Base-by-base conservation (phyloP, 2,329 filamentous ascomycete species). In the Tolypocladium tropicale region DNA sequence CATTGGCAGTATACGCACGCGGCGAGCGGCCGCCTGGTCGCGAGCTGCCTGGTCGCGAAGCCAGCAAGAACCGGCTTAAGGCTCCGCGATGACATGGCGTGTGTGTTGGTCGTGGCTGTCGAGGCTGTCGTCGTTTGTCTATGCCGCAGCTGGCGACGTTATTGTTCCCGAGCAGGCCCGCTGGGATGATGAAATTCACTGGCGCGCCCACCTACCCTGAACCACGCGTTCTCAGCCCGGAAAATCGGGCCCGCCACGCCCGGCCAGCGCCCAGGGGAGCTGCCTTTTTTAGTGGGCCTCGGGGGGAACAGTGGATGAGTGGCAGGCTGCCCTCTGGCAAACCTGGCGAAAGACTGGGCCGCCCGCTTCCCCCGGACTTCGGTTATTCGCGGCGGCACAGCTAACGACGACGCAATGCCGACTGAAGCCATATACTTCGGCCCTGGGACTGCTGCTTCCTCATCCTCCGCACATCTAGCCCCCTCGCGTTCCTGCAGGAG, bases 1-100 rank as follows among this genome's bases (percentile, higher is more conserved):
- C 77, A 77, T 72, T 79, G 77, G 68, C 80, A 83, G 53, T 75
- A 58, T 16, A 77, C 46, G 46, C 79, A 82, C 53, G 73, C 62
- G 11, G 76, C 61, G 53, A 69, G 68, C 37, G 67, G 69, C 54
- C 66, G 71, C 23, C 41, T 32, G 37, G 43, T 18, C 25, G 61
- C 56, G 54, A 70, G 69, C 54, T 65, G 71, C 23, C 41, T 32
- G 37, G 43, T 18, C 25, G 61, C 56, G 54, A 70, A 56, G 56
- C 65, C 59, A 41, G 60, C 58, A 46, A 70, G 58, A 53, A 64
- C 64, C 61, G 67, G 58, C 28, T 66, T 63, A 57, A 73, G 61
- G 54, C 63, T 65, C 59, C 66, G 68, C 56, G 66, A 68, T 46
- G 68, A 62, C 67, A 72, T 71, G 61, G 56, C 43, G 58, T 7